Evolutionary conservation across 1,284 basidiomycete species (phyloP), one percentile per base, ranked within the genome.

Genomic region (Wolfiporia cocos): DNA sequence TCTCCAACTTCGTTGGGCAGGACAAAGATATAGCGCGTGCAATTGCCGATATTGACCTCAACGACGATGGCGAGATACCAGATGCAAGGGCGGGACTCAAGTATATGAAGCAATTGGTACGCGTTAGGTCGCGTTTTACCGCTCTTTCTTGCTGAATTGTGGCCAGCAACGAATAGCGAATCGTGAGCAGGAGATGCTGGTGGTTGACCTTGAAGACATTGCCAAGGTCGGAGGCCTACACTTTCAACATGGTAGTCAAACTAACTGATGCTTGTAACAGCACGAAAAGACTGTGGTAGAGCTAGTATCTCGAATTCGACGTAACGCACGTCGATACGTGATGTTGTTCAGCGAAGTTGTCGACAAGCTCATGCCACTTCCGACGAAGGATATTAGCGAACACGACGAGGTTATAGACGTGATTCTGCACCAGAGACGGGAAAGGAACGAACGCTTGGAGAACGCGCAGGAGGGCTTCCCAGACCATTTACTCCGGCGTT

Each of bases 361-460:
- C 39, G 96, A 99, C 71, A 76, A 79, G 50, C 70, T 94, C 43
- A 81, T 93, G 73, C 94, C 93, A 4, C 68, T 69, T 33, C 88
- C 94, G 2, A 92, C 86, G 18, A 86, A 86, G 61, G 92, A 96
- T 55, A 88, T 97, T 45, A 85, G 81, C 48, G 81, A 87, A 47
- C 75, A 90, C 35, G 89, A 91, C 53, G 93, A 97, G 60, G 92
- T 96, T 34, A 86, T 96, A 35, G 94, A 97, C 62, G 81, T 98
- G 7, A 92, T 97, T 50, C 75, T 96, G 53, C 91, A 94, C 60
- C 96, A 99, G 62, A 76, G 96, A 41, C 73, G 82, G 46, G 87
- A 95, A 63, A 76, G 89, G 48, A 98, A 98, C 57, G 79, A 84
- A 35, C 75, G 86, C 51, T 71, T 81, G 28, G 83, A 86, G 44